These are phyloP conservation scores for Pycnococcus provasolii DNA, from an alignment of 139 green algal species.

Conservation along the genomic window DNA sequence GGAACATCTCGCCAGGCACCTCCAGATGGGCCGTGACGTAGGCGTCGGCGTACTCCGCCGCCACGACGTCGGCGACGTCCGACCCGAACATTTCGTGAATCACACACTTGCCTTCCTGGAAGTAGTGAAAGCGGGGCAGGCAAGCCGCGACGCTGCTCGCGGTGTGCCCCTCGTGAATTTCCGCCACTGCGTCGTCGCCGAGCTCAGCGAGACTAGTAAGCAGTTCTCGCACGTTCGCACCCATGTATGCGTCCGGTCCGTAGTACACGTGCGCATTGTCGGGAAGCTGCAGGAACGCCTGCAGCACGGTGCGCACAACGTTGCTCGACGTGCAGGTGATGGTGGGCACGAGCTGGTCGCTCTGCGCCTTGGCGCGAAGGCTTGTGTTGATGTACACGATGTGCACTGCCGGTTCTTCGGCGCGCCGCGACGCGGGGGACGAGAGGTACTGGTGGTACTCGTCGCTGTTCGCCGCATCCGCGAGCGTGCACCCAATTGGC, in stretches of 20 bases:
- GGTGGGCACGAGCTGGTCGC: slow-evolving; percentile 75
- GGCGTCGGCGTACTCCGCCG: slow-evolving; percentile 70
- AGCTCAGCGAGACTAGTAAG: slow-evolving; percentile 59
- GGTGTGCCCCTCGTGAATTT: slow-evolving; percentile 69
- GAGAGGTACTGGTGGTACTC: slow-evolving; percentile 65
- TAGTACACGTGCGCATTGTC: slow-evolving; percentile 75
- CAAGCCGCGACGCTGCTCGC: slow-evolving; percentile 40
- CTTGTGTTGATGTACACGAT: slow-evolving; percentile 99
- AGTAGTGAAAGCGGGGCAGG: slow-evolving; percentile 78
- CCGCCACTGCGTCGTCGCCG: slow-evolving; percentile 53
- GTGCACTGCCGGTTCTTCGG: slow-evolving; percentile 58
- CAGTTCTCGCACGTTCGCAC: slow-evolving; percentile 78
- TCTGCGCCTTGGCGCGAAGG: slow-evolving; percentile 80
- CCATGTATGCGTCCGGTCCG: slow-evolving; percentile 98
- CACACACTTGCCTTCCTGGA: slow-evolving; percentile 80
- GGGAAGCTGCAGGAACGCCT: slow-evolving; percentile 65
- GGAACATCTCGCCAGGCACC: slow-evolving; percentile 88
- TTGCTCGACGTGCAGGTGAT: slow-evolving; percentile 99
- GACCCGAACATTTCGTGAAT: slow-evolving; percentile 97
- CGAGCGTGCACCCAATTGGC: slow-evolving; percentile 89
- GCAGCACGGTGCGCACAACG: slow-evolving; percentile 91
- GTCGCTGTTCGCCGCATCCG: slow-evolving; percentile 73
- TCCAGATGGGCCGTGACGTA: slow-evolving; percentile 96
- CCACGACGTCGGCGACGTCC: slow-evolving; percentile 45
- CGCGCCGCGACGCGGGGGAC: slow-evolving; percentile 27